Conservation (phyloP, 208 protist species). For the Crithidia bombi region DNA sequence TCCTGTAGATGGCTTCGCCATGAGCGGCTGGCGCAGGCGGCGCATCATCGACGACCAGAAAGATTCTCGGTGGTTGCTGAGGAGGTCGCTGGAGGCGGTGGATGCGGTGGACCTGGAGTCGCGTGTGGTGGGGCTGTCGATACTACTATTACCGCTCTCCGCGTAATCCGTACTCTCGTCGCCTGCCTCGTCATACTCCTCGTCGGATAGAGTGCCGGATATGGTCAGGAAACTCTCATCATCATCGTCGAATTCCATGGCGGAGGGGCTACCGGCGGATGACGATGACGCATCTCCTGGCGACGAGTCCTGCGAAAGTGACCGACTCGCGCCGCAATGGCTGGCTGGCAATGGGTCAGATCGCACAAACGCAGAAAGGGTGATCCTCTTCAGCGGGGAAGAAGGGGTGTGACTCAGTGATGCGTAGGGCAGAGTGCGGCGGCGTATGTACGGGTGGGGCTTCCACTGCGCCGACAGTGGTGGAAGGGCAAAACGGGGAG, state of each 20-base stretch:
- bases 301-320: background rate
- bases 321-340: background rate
- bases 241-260: background rate
- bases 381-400: background rate
- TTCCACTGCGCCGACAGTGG: background rate
- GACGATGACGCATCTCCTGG: background rate
- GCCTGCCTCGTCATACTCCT: background rate
- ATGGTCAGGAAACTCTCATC: background rate
- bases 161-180: background rate
- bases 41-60: constrained; percentile 6
- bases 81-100: background rate
- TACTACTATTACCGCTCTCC: background rate
- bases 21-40: constrained; percentile 2
- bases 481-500: background rate
- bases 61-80: background rate
- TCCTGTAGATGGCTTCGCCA: background rate
- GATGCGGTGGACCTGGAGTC: background rate
- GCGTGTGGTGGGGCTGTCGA: background rate
- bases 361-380: background rate
- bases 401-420: background rate
- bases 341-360: background rate
- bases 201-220: background rate
- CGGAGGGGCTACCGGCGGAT: background rate
- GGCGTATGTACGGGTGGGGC: background rate
- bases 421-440: background rate